Conservation (phyloP, 2,329 filamentous ascomycete genomes). For the Helminthosporium solani region DNA sequence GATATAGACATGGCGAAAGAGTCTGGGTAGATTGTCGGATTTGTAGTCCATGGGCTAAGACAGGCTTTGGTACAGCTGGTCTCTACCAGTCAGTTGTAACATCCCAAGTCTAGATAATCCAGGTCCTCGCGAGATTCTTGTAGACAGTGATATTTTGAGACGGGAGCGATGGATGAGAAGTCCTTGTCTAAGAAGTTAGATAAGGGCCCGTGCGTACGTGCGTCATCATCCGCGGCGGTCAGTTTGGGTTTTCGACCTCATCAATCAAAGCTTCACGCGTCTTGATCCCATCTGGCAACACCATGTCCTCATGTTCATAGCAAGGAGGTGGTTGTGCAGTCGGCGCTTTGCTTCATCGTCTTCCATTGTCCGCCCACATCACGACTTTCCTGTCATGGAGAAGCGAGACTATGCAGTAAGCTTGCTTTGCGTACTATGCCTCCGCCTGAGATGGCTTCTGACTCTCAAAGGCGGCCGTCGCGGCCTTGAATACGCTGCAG, state of each 20-base stretch:
- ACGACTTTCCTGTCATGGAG: slow-evolving; percentile 27
- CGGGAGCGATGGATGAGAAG: too few relatives aligned
- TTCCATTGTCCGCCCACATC: slow-evolving; percentile 16
- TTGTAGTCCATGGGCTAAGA: too few relatives aligned
- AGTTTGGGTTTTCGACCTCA: not conserved
- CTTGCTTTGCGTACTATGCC: slow-evolving; percentile 2
- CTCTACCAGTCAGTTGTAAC: too few relatives aligned
- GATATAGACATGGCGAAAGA: too few relatives aligned
- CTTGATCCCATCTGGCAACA: slow-evolving; percentile 2
- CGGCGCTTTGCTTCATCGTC: slow-evolving; percentile 8
- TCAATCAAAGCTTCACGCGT: slow-evolving; percentile 18
- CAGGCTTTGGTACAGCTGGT: too few relatives aligned
- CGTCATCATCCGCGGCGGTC: slow-evolving; percentile 29
- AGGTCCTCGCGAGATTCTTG: too few relatives aligned
- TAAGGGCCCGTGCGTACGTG: slow-evolving; percentile 7
- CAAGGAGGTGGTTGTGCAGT: slow-evolving; percentile 19
- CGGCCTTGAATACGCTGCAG: slow-evolving; percentile 73
- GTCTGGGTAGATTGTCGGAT: too few relatives aligned
- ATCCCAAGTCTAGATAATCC: too few relatives aligned
- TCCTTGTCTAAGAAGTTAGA: too few relatives aligned
- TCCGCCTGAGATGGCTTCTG: slow-evolving; percentile 10
- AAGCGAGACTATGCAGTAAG: slow-evolving; percentile 40
- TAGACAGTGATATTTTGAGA: too few relatives aligned
- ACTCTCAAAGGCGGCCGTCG: slow-evolving; percentile 62
- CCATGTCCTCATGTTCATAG: slow-evolving; percentile 36